Conservation (phyloP, 169 alveolate genomes). For the Cryptosporidium ubiquitum region DNA sequence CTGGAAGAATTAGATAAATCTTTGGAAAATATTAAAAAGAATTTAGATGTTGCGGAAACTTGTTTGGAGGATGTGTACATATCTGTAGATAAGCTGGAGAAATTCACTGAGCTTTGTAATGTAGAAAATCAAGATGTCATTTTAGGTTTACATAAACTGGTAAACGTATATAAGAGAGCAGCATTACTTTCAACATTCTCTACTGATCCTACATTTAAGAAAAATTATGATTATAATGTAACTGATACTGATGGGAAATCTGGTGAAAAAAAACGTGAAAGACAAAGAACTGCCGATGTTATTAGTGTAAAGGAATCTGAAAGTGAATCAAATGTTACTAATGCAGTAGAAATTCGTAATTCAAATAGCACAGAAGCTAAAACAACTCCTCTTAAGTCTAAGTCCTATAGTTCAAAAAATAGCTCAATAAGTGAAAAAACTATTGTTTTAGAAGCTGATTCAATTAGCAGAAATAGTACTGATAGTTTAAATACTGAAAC, state of each 20-base stretch:
- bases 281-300: not conserved
- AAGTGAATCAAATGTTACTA: not conserved
- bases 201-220: slow-evolving; percentile 42
- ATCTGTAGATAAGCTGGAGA: slow-evolving; percentile 48
- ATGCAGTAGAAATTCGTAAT: not conserved
- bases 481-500: not conserved
- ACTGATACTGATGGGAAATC: not conserved
- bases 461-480: not conserved
- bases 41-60: slow-evolving; percentile 10
- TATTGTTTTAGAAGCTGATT: not conserved
- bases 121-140: slow-evolving; percentile 54
- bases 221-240: slow-evolving; percentile 17
- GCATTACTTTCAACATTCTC: slow-evolving; percentile 43
- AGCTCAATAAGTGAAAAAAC: not conserved
- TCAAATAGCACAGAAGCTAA: not conserved
- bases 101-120: slow-evolving; percentile 39
- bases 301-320: not conserved
- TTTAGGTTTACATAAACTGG: slow-evolving; percentile 44
- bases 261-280: not conserved
- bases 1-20: not conserved
- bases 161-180: slow-evolving; percentile 54
- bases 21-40: slow-evolving; percentile 10
- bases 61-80: slow-evolving; percentile 27
- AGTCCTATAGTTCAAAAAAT: not conserved
- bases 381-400: not conserved